Percentiles rank a stretch among this genome's conserved stretches.
These are phyloP conservation scores for Coemansia umbellata DNA, from an alignment of 192 early-diverging fungal genomes.

Conservation along the genomic window DNA sequence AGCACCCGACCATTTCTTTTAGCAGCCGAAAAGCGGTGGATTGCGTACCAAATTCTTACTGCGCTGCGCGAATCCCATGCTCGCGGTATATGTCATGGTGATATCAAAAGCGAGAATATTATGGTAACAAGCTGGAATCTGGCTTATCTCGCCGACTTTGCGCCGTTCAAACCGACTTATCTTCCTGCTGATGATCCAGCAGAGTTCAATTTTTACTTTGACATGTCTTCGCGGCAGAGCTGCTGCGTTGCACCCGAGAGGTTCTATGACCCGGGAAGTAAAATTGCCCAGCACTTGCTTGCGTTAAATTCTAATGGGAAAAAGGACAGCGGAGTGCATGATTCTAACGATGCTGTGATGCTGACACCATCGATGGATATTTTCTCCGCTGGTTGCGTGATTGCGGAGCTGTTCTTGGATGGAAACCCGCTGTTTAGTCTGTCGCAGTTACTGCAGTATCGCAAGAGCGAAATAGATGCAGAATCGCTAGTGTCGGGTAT, in stretches of 20 bases:
- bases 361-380: conserved; percentile 88
- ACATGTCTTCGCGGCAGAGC: conserved; percentile 79
- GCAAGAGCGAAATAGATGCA: conserved; percentile 66
- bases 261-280: conserved; percentile 72
- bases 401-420: conserved; percentile 93
- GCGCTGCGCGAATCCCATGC: conserved; percentile 76
- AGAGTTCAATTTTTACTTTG: conserved; percentile 96
- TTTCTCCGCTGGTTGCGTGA: conserved; percentile 86
- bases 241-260: conserved; percentile 97
- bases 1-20: conserved; percentile 93
- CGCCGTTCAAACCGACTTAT: conserved; percentile 86
- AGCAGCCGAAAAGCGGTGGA: conserved; percentile 87
- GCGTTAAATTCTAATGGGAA: neutral
- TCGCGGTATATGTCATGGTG: conserved; percentile 80
- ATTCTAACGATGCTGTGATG: conserved; percentile 23
- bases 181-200: conserved; percentile 95
- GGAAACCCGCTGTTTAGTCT: conserved; percentile 88
- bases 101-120: conserved; percentile 95
- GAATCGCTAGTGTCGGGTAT: conserved; percentile 72
- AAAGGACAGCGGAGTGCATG: neutral
- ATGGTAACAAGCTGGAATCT: conserved; percentile 95
- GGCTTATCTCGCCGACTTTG: conserved; percentile 87
- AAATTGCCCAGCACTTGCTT: conserved; percentile 23
- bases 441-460: conserved; percentile 87
- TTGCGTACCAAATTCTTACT: conserved; percentile 82